These are phyloP conservation scores for Cyclotella sp. DNA, from an alignment of 108 stramenopile species.

Conservation along the genomic window DNA sequence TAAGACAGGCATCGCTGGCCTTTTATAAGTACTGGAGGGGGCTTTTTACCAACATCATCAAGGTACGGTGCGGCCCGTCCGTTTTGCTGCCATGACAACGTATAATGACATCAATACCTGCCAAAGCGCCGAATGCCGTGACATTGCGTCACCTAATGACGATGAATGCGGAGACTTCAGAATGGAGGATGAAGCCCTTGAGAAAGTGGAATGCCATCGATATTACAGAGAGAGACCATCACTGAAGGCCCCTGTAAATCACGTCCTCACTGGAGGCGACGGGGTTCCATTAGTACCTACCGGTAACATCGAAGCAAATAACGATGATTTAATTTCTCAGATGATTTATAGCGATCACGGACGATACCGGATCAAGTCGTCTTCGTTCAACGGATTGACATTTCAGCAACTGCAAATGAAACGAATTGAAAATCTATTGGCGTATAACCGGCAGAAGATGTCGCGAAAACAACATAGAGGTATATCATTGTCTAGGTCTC, in stretches of 20 bases:
- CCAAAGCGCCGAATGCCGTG: no score
- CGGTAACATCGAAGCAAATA: not conserved
- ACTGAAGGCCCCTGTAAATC: not conserved
- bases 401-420: slow-evolving; percentile 12
- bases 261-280: not conserved
- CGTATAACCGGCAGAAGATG: not conserved
- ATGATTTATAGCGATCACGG: not conserved
- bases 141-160: no score
- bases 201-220: no score
- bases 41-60: no score
- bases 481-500: not conserved
- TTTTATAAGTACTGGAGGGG: no score
- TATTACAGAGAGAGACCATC: no score
- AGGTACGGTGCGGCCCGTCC: no score
- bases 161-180: no score
- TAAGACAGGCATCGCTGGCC: no score
- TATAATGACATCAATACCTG: no score
- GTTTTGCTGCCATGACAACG: no score
- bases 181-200: no score
- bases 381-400: slow-evolving; percentile 3
- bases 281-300: not conserved
- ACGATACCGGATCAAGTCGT: not conserved
- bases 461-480: not conserved
- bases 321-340: not conserved
- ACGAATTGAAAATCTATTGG: slow-evolving; percentile 9